Conservation (phyloP, 345 rosid species). For the Lepidium africanum region DNA sequence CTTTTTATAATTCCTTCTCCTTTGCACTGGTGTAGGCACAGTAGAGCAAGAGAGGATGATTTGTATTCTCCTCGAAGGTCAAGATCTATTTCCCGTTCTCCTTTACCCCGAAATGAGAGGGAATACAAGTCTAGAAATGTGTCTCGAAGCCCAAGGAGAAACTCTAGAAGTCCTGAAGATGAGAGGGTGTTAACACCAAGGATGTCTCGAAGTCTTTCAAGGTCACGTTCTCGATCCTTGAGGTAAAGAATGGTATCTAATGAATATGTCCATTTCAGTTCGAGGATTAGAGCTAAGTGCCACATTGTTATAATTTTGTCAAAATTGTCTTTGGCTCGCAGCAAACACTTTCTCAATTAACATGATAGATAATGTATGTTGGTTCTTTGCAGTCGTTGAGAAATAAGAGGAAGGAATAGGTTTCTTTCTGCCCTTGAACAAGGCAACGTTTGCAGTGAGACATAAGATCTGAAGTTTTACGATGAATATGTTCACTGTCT, state of each 20-base stretch:
- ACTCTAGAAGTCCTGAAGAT: constrained; percentile 31
- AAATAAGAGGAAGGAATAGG: neutral
- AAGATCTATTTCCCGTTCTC: constrained; percentile 52
- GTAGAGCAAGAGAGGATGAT: constrained; percentile 34
- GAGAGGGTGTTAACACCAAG: constrained; percentile 35
- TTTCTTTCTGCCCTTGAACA: neutral
- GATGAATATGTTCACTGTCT: neutral
- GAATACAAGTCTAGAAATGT: constrained; percentile 30
- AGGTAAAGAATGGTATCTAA: constrained; percentile 33
- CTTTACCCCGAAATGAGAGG: constrained; percentile 43
- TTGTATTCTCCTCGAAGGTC: constrained; percentile 39
- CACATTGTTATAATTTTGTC: neutral
- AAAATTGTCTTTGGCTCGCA: neutral
- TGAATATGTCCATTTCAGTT: neutral
- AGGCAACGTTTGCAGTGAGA: neutral
- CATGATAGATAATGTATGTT: neutral
- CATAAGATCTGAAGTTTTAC: neutral
- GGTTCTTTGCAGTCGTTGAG: constrained; percentile 18
- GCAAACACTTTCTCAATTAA: neutral
- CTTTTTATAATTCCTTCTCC: neutral
- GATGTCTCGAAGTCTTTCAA: constrained; percentile 39
- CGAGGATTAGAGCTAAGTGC: neutral
- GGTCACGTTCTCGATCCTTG: constrained; percentile 44
- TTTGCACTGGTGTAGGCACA: constrained; percentile 12
- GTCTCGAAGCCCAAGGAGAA: constrained; percentile 46